Conservation (phyloP, 352 stramenopile genomes). For the Globisporangium acanthophoron region DNA sequence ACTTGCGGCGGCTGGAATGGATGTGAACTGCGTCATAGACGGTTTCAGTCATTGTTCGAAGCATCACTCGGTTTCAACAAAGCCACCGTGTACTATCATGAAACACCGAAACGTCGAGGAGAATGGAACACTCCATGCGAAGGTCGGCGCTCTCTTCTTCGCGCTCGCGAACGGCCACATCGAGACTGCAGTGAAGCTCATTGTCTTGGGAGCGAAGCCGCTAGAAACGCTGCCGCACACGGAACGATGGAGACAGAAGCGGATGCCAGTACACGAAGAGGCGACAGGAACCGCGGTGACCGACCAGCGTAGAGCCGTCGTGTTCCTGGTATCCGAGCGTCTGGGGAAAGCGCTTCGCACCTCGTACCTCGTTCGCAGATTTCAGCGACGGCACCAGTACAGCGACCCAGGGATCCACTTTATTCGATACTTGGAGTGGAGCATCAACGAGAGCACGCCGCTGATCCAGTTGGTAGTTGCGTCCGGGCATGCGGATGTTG, state of each 20-base stretch:
- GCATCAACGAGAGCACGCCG: slow-evolving; percentile 32
- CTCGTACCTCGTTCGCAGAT: slow-evolving; percentile 1
- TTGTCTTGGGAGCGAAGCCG: slow-evolving; percentile 47
- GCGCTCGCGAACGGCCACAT: slow-evolving; percentile 46
- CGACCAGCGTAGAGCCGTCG: background rate
- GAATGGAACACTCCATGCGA: slow-evolving; percentile 6
- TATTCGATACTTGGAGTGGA: slow-evolving; percentile 34
- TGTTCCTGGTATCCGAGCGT: slow-evolving; percentile 17
- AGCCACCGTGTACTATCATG: background rate
- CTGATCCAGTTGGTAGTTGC: slow-evolving; percentile 36
- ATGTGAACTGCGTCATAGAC: slow-evolving; percentile 40
- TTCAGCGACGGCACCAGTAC: background rate
- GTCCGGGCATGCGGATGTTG: slow-evolving; percentile 27
- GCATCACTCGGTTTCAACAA: background rate
- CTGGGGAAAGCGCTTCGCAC: slow-evolving; percentile 21
- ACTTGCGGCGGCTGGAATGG: slow-evolving; percentile 44
- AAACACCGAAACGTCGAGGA: background rate
- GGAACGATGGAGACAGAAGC: slow-evolving; percentile 13
- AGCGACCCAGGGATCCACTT: slow-evolving; percentile 21
- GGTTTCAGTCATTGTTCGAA: background rate
- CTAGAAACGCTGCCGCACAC: slow-evolving; percentile 35
- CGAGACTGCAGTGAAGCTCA: slow-evolving; percentile 46
- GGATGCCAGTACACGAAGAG: background rate
- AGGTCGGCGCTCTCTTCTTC: slow-evolving; percentile 38
- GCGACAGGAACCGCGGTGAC: background rate